Percentiles rank a stretch among this genome's conserved stretches.
Conservation (phyloP, 1,284 basidiomycete species). For the Quambalaria eucalypti region DNA sequence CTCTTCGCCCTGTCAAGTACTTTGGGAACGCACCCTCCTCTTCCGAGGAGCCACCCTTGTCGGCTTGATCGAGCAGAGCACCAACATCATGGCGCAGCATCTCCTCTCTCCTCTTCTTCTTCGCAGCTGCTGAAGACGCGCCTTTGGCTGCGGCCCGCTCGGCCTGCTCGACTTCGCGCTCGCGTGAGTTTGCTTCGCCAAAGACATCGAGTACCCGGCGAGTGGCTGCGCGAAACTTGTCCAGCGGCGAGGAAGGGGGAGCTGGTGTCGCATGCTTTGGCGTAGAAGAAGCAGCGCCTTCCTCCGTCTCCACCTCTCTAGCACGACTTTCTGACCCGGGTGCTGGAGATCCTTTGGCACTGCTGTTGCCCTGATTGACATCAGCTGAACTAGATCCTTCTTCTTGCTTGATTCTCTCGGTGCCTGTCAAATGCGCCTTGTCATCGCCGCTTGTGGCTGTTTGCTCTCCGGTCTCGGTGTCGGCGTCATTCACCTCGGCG, state of each 20-base stretch:
- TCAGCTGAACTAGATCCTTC: background rate
- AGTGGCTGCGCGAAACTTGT: constrained; percentile 21
- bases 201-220: constrained; percentile 27
- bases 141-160: background rate
- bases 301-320: background rate
- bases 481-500: background rate
- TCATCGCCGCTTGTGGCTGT: background rate
- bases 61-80: background rate
- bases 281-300: background rate
- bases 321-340: too few species aligned
- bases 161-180: constrained; percentile 16
- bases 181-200: constrained; percentile 19
- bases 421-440: background rate
- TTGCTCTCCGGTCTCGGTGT: background rate
- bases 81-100: background rate
- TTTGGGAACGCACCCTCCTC: constrained; percentile 73
- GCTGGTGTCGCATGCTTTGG: background rate
- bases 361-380: background rate
- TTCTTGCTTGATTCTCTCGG: background rate
- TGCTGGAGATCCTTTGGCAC: too few species aligned
- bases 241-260: constrained; percentile 10
- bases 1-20: constrained; percentile 72
- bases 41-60: background rate
- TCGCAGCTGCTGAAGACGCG: background rate
- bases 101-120: constrained; percentile 2